Percentiles rank a stretch among this genome's conserved stretches.
phyloP scores from a whole-genome alignment of 192 early-diverging fungal genomes.

The Spinellus fusiger region DNA sequence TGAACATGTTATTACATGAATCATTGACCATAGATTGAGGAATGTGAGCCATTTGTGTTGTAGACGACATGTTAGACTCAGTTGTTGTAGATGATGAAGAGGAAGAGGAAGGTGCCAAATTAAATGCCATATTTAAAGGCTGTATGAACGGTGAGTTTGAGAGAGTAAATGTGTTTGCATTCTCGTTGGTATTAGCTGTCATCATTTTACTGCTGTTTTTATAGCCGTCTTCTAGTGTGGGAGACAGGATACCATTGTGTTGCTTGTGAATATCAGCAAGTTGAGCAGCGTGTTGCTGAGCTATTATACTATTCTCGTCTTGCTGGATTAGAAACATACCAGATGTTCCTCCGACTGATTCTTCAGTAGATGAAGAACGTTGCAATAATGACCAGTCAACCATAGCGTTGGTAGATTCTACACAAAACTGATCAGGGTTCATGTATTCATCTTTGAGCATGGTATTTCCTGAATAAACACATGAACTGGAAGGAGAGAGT shows the following conservation, averaged over 20 bases:
- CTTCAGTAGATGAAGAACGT: constrained; percentile 59
- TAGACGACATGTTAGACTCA: neutral
- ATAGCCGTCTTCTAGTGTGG: neutral
- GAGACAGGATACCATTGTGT: neutral
- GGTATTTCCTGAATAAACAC: neutral
- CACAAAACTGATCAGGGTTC: neutral
- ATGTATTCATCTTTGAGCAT: neutral
- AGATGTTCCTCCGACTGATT: constrained; percentile 40
- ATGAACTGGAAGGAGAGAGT: neutral
- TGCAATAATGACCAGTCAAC: constrained; percentile 45
- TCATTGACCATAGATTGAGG: neutral
- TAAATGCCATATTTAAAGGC: neutral
- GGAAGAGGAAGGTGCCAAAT: neutral
- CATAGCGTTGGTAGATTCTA: neutral
- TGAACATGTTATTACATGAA: neutral
- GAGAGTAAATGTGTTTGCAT: neutral
- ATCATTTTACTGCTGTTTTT: neutral
- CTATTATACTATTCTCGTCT: neutral
- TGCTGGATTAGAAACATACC: neutral
- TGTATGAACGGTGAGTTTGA: neutral
- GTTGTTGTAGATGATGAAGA: neutral
- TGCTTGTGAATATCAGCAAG: neutral
- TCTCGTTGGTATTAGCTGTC: neutral
- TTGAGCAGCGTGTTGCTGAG: neutral
- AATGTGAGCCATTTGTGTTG: neutral